Evolutionary conservation across 306 rosid genomes (phyloP).

Genomic region (Cucurbita maxima): DNA sequence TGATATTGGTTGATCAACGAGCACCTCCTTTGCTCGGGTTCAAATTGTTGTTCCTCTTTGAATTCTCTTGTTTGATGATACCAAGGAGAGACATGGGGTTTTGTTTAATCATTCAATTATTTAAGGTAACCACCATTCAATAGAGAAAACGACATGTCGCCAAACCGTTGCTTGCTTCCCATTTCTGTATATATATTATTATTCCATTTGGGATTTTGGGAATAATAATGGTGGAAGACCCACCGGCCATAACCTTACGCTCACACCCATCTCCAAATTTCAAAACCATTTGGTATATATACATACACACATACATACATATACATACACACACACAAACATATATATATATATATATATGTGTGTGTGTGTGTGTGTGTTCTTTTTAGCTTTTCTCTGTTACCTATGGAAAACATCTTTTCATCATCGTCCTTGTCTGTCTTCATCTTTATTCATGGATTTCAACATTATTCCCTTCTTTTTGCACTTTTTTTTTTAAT

Average conservation of each 20-base stretch:
- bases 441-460: background rate
- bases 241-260: background rate
- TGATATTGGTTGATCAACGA: no score
- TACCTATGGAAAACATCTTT: background rate
- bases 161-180: slow-evolving; percentile 37
- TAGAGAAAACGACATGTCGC: slow-evolving; percentile 75
- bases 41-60: background rate
- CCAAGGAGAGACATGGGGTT: slow-evolving; percentile 15
- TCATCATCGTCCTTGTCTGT: background rate
- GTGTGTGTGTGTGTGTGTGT: background rate
- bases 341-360: background rate
- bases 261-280: slow-evolving; percentile 25
- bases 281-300: background rate
- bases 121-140: slow-evolving; percentile 56
- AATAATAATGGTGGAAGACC: slow-evolving; percentile 1
- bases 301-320: background rate
- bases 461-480: background rate
- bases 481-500: background rate
- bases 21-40: no score
- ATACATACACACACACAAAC: background rate
- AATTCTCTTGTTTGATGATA: slow-evolving; percentile 27
- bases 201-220: slow-evolving; percentile 9
- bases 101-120: slow-evolving; percentile 14
- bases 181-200: background rate
- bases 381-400: background rate